Evolutionary conservation across 371 early-diverging fungal genomes (phyloP).

Genomic region (Blastocladiella emersonii): DNA sequence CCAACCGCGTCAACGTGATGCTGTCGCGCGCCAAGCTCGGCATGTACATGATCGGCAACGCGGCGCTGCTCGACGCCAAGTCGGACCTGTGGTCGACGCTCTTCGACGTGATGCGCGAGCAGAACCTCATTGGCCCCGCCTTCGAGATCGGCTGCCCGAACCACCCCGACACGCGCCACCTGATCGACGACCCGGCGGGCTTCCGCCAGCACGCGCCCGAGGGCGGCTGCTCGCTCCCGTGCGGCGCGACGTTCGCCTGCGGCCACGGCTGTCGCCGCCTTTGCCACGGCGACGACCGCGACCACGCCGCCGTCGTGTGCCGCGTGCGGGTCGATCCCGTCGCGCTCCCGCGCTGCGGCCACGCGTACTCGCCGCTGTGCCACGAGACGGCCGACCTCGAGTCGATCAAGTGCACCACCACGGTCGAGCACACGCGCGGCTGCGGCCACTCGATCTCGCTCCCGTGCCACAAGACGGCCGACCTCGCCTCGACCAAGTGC

Average conservation of each 20-base stretch:
- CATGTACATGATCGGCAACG: conserved; percentile 41
- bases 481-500: conserved; percentile 13
- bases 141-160: conserved; percentile 28
- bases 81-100: conserved; percentile 24
- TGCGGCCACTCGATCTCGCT: conserved; percentile 15
- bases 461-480: conserved; percentile 12
- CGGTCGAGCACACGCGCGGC: conserved; percentile 7
- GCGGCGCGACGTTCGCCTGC: conserved; percentile 12
- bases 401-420: conserved; percentile 12
- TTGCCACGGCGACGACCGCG: conserved; percentile 19
- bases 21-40: conserved; percentile 27
- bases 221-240: conserved; percentile 20
- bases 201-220: conserved; percentile 17
- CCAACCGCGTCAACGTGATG: conserved; percentile 31
- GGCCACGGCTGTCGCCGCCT: conserved; percentile 18
- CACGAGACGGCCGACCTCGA: conserved; percentile 11
- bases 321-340: conserved; percentile 14
- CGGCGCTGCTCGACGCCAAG: conserved; percentile 16
- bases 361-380: conserved; percentile 15
- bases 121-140: conserved; percentile 20
- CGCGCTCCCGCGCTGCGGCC: conserved; percentile 15
- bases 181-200: conserved; percentile 10
- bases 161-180: conserved; percentile 19
- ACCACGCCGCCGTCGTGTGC: conserved; percentile 15
- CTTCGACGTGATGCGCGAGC: conserved; percentile 10